Percentiles rank a stretch among this genome's conserved stretches.
These are phyloP conservation scores for Sanguinoderma infundibulare DNA, from an alignment of 1,284 basidiomycete species.

Conservation along the genomic window DNA sequence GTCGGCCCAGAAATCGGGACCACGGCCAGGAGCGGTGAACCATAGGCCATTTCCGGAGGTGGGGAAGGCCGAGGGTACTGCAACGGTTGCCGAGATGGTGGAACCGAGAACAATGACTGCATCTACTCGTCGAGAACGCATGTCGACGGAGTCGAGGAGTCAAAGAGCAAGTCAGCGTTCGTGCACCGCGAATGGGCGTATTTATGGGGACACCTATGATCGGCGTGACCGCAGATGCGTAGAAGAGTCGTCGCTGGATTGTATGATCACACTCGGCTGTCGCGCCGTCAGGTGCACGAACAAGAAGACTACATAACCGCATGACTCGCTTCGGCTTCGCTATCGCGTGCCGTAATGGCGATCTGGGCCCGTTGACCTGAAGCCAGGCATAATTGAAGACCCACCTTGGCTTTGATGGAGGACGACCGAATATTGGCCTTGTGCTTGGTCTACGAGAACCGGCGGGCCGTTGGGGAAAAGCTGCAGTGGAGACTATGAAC, in stretches of 20 bases:
- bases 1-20: constrained; percentile 50
- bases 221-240: not conserved
- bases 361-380: not conserved
- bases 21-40: constrained; percentile 56
- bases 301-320: not conserved
- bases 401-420: constrained; percentile 12
- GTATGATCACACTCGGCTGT: not conserved
- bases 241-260: too few relatives aligned
- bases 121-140: constrained; percentile 13
- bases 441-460: constrained; percentile 7
- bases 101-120: constrained; percentile 9
- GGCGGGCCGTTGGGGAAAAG: constrained; percentile 12
- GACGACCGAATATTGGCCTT: constrained; percentile 1
- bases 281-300: not conserved
- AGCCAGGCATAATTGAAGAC: not conserved
- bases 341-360: not conserved
- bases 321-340: constrained; percentile 4
- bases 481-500: constrained; percentile 1
- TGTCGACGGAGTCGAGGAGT: not conserved
- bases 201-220: not conserved
- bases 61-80: constrained; percentile 60
- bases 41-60: constrained; percentile 73
- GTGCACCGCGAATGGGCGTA: not conserved
- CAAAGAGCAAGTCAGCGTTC: constrained; percentile 9
- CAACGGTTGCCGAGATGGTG: constrained; percentile 10